Conservation (phyloP, 2,329 filamentous ascomycete genomes). For the Mycogone perniciosa region DNA sequence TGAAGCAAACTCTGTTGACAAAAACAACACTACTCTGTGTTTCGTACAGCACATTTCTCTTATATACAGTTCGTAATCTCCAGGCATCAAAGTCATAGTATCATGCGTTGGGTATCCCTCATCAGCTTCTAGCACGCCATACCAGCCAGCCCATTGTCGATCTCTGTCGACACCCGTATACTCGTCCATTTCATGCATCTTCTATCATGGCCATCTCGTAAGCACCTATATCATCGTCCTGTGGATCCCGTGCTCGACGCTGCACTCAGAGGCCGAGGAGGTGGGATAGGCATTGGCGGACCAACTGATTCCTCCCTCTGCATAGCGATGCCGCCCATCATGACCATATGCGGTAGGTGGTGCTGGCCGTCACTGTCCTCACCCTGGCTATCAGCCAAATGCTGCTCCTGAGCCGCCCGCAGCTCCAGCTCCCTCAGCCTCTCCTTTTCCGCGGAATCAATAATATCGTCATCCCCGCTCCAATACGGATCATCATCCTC, state of each 20-base stretch:
- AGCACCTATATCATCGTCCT: slow-evolving; percentile 24
- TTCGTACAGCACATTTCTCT: background rate
- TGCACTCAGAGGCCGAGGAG: slow-evolving; percentile 32
- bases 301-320: slow-evolving; percentile 29
- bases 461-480: slow-evolving; percentile 59
- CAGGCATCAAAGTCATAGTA: slow-evolving; percentile 20
- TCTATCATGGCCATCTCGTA: background rate
- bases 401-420: slow-evolving; percentile 36
- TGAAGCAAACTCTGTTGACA: too few species aligned
- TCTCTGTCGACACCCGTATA: background rate
- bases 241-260: slow-evolving; percentile 39
- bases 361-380: slow-evolving; percentile 30
- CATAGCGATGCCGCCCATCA: slow-evolving; percentile 35
- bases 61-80: slow-evolving; percentile 11
- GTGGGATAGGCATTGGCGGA: slow-evolving; percentile 24
- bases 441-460: slow-evolving; percentile 55
- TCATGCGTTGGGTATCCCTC: slow-evolving; percentile 1
- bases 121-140: background rate
- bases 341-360: slow-evolving; percentile 16
- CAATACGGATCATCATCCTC: slow-evolving; percentile 54
- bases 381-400: slow-evolving; percentile 25
- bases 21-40: too few species aligned
- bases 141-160: background rate
- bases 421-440: slow-evolving; percentile 45
- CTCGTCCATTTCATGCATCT: background rate